These are phyloP conservation scores for Colletotrichum somersetense DNA, from an alignment of 2,329 filamentous ascomycete species.

Conservation along the genomic window DNA sequence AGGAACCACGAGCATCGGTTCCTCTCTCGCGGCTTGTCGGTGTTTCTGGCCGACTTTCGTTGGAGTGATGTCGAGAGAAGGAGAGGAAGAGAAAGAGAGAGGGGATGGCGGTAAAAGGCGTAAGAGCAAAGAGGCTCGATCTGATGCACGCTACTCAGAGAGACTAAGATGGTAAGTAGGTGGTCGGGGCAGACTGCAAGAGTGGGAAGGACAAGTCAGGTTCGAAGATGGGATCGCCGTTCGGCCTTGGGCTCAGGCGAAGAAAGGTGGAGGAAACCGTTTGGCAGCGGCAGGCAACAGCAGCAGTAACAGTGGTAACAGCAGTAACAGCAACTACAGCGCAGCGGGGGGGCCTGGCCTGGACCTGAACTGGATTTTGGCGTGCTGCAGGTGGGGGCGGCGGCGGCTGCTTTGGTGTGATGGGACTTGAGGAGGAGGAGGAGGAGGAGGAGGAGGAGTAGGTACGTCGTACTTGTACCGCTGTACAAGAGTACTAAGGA, in stretches of 20 bases:
- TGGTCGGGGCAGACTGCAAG: slow-evolving; percentile 26
- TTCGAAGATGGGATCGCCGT: slow-evolving; percentile 37
- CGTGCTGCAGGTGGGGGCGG: not conserved
- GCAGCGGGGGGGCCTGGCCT: not conserved
- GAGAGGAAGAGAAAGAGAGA: not conserved
- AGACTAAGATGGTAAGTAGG: slow-evolving; percentile 9
- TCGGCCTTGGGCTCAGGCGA: slow-evolving; percentile 38
- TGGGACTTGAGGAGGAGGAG: slow-evolving; percentile 11
- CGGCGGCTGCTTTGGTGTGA: not conserved
- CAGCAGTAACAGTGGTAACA: not conserved
- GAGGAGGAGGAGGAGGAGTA: too few species aligned
- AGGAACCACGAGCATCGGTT: slow-evolving; percentile 30
- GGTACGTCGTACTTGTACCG: not conserved
- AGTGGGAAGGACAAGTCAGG: slow-evolving; percentile 35
- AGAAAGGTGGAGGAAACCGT: slow-evolving; percentile 28
- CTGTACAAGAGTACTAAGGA: too few species aligned
- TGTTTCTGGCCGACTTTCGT: slow-evolving; percentile 10
- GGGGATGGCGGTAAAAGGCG: slow-evolving; percentile 19
- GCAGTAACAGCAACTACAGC: not conserved
- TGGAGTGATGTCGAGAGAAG: slow-evolving; percentile 2
- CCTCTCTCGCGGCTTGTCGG: slow-evolving; percentile 9
- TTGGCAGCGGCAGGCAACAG: slow-evolving; percentile 19
- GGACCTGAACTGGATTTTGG: not conserved
- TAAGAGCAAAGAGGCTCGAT: slow-evolving; percentile 21
- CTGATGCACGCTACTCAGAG: slow-evolving; percentile 23